phyloP scores from a whole-genome alignment of 257 asterid genomes.

The Plantago ovata region DNA sequence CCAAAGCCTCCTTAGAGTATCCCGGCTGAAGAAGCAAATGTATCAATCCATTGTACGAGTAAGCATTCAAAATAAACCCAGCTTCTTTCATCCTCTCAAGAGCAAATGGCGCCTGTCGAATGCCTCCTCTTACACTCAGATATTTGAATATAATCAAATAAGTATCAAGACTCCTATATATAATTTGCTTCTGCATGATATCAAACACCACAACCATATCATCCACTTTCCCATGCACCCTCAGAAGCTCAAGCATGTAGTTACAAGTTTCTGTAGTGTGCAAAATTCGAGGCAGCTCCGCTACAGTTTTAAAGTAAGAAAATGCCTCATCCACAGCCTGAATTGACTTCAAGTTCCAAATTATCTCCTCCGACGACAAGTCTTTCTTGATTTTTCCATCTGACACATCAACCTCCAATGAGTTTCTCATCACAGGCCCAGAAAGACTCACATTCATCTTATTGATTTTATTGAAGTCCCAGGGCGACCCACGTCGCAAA shows the following conservation, averaged over 20 bases:
- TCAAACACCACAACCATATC: constrained; percentile 83
- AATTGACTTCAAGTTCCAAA: constrained; percentile 55
- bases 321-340: constrained; percentile 49
- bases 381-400: constrained; percentile 28
- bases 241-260: constrained; percentile 81
- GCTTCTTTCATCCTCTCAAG: constrained; percentile 66
- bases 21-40: constrained; percentile 87
- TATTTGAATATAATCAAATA: constrained; percentile 73
- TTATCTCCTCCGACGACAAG: constrained; percentile 56
- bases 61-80: constrained; percentile 77
- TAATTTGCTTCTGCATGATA: constrained; percentile 82
- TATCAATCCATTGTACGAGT: constrained; percentile 90
- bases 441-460: constrained; percentile 29
- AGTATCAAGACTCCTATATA: constrained; percentile 72
- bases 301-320: constrained; percentile 48
- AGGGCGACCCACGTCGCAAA: constrained; percentile 32
- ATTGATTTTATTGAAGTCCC: constrained; percentile 41
- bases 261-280: constrained; percentile 87
- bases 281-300: constrained; percentile 52
- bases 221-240: constrained; percentile 45
- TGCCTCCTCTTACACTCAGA: constrained; percentile 66
- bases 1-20: constrained; percentile 61
- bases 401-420: constrained; percentile 35
- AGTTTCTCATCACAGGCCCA: constrained; percentile 45
- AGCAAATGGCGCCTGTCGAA: constrained; percentile 62